Conservation (phyloP, 2,329 filamentous ascomycete species). For the Phoma sp. region DNA sequence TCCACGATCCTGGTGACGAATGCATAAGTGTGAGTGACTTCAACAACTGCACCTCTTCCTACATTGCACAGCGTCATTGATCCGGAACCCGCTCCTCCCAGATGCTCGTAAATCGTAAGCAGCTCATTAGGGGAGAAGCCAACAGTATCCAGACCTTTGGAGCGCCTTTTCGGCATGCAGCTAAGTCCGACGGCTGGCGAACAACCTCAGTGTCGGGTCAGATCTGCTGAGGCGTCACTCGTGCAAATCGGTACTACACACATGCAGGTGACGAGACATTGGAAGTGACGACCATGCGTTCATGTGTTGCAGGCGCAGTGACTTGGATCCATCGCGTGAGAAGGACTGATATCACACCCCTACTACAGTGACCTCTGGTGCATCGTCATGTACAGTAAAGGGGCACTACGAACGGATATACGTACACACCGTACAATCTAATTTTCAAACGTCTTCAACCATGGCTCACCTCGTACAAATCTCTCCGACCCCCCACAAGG, state of each 20-base stretch:
- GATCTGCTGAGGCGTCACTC: constrained; percentile 6
- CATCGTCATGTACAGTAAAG: neutral
- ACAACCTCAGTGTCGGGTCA: constrained; percentile 3
- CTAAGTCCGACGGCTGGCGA: constrained; percentile 16
- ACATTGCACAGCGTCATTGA: neutral
- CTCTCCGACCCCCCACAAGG: neutral
- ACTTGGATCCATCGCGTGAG: neutral
- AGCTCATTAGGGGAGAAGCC: neutral
- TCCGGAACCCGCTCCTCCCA: neutral
- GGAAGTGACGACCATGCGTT: neutral
- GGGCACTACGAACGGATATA: neutral
- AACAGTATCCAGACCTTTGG: constrained; percentile 1
- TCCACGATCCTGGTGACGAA: neutral
- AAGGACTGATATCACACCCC: neutral
- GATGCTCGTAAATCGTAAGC: neutral
- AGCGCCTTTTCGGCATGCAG: constrained; percentile 1
- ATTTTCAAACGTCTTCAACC: constrained; percentile 5
- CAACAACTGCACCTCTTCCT: neutral
- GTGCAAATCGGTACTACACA: neutral
- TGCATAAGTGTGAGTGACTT: constrained; percentile 1
- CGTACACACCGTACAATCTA: neutral
- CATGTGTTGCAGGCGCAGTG: neutral
- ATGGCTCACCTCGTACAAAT: constrained; percentile 2
- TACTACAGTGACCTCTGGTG: neutral
- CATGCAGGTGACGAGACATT: constrained; percentile 2